Evolutionary conservation across 2,329 filamentous ascomycete species (phyloP), one percentile per base, ranked within the genome.

Genomic region (Ophiostoma sp.): DNA sequence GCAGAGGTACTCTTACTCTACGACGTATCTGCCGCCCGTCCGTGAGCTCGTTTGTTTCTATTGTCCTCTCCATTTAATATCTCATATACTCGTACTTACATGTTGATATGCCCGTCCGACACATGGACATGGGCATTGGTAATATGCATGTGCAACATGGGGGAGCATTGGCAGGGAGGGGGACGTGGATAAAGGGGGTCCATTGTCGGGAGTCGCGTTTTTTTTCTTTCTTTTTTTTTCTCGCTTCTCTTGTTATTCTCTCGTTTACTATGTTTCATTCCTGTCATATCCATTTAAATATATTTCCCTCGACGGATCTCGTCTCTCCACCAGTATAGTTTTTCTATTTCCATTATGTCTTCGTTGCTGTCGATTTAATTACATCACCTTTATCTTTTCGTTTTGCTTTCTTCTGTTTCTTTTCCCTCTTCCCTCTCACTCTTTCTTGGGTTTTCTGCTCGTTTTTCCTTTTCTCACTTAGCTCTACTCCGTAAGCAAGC

Each of bases 71-170:
- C 4, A 45, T 45, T 55, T 55, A 55, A 55, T 55, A 55, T 36
- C 49, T 55, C 49, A 55, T 55, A 55, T 27, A 2, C n/a, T n/a
- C n/a, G n/a, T n/a, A n/a, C 27, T 27, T 27, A 27, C 27, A 27
- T 27, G 27, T 27, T 27, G 27, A 27, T 18, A 36, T 14, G 6
- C 5, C 49, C 49, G 49, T 55, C 27, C n/a, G 49, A 36, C 49
- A 55, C 49, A 55, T 12, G 49, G 49, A 55, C 49, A 55, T 12
- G 49, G 49, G 49, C 49, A 55, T 55, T 55, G 49, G 49, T 55
- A 55, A 55, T 55, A 27, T 55, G n/a, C 49, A 55, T 55, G 18
- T 55, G 49, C 49, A 55, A 52, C 49, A 55, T 27, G 49, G 49
- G 49, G 18, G 49, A 55, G 49, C 45, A 47, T 27, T 27, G 27